Base-by-base conservation (phyloP, 106 monocot species). In the Dendrobium officinale region DNA sequence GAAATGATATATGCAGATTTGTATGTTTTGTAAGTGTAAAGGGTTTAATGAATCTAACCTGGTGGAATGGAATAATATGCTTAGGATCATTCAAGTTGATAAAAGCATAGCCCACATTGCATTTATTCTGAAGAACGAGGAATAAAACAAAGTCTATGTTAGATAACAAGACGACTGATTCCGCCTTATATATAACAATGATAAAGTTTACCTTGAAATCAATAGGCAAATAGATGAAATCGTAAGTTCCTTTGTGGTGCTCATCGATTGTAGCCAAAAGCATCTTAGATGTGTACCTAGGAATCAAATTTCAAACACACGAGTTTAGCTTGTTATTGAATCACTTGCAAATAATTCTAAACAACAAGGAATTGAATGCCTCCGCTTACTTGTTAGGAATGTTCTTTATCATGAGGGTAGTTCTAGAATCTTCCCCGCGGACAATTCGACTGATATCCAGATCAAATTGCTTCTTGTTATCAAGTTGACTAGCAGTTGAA, bases 381-480 rank as follows among this genome's bases (percentile, higher is more conserved):
- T 40, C 8, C 8, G 64, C 87, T 68, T 90, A 97, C 97, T 97
- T 97, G 83, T 97, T 97, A 7, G 97, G 97, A 22, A 97, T 97
- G 84, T 97, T 97, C 84, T 97, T 97, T 70, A 97, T 94, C 97
- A 97, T 97, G 29, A 97, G 82, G 9, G 97, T 97, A n/a, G 97
- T 97, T 40, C 97, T 82, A 0, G 80, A 74, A 79, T 97, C 94
- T 81, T 97, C 94, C 61, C 92, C 92, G 29, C 80, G 88, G 29
- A 93, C 33, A 75, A 97, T 97, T 10, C 92, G 83, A 15, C 88
- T 92, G 77, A 97, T 81, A 85, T 97, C 94, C 75, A 97, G 97
- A 77, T 97, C 97, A 66, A 86, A 97, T 68, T 92, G 97, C 59
- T 89, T 94, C 85, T 94, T 97, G 64, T 85, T 96, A 51, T 97